A percentile compares a stretch with the other conserved stretches of the same genome.
These are phyloP conservation scores for Kodamaea anthophila DNA, from an alignment of 1,139 yeast genomes.

Conservation along the genomic window DNA sequence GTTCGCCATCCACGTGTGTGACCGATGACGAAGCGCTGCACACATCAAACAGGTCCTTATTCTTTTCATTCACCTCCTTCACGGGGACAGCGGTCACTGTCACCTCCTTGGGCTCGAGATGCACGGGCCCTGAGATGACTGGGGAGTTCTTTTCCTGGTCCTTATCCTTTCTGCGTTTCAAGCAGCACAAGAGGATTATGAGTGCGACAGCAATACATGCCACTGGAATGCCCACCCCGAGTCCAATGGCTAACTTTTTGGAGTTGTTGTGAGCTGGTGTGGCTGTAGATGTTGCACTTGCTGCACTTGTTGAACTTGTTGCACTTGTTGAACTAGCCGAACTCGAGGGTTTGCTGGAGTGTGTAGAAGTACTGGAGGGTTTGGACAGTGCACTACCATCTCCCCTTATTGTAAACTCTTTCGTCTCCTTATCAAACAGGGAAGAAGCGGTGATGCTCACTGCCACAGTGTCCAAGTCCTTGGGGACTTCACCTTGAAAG, in stretches of 20 bases:
- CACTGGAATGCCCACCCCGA: constrained; percentile 81
- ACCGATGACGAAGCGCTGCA: constrained; percentile 28
- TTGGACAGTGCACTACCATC: constrained; percentile 16
- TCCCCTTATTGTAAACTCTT: constrained; percentile 54
- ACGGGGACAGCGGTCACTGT: constrained; percentile 26
- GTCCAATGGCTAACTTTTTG: constrained; percentile 61
- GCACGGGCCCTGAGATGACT: background rate
- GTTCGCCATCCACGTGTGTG: constrained; percentile 32
- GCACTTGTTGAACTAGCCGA: constrained; percentile 16
- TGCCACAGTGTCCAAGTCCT: constrained; percentile 41
- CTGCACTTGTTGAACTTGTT: constrained; percentile 13
- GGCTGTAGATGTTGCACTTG: constrained; percentile 8
- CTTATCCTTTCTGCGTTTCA: constrained; percentile 35
- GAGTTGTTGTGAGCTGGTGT: constrained; percentile 16
- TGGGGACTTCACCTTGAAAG: constrained; percentile 64
- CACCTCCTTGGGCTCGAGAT: constrained; percentile 9
- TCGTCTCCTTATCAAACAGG: constrained; percentile 25
- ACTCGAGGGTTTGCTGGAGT: constrained; percentile 18
- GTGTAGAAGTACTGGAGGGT: constrained; percentile 11
- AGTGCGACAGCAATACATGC: constrained; percentile 42
- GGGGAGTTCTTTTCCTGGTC: constrained; percentile 21
- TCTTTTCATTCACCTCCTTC: constrained; percentile 10
- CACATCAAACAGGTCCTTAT: constrained; percentile 14
- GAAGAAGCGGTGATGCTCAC: constrained; percentile 51
- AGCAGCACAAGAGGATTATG: constrained; percentile 52